Percentiles rank a stretch among this genome's conserved stretches.
phyloP scores from a whole-genome alignment of 805 yeast genomes.

The Wickerhamomyces mucosus region DNA sequence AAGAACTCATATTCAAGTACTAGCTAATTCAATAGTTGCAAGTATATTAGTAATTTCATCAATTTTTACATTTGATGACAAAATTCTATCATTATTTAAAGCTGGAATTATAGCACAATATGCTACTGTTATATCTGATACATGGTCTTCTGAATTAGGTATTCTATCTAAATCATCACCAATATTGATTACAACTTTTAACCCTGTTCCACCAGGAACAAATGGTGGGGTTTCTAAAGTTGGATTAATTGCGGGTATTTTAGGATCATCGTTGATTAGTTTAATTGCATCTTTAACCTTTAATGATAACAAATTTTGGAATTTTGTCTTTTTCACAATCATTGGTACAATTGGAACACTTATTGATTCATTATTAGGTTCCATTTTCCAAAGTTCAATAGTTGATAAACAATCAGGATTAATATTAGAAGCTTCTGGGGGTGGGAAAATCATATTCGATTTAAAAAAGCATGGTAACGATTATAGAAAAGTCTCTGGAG shows the following conservation, averaged over 20 bases:
- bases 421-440: constrained; percentile 23
- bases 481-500: constrained; percentile 28
- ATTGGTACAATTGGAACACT: constrained; percentile 30
- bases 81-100: constrained; percentile 9
- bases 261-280: constrained; percentile 28
- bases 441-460: constrained; percentile 21
- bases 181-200: constrained; percentile 29
- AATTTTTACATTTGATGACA: constrained; percentile 4
- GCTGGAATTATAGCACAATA: constrained; percentile 26
- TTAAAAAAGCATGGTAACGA: constrained; percentile 8
- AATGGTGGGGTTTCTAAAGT: constrained; percentile 33
- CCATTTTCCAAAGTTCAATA: constrained; percentile 28
- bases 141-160: constrained; percentile 40
- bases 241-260: constrained; percentile 27
- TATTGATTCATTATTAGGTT: constrained; percentile 33
- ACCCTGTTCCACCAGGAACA: constrained; percentile 35
- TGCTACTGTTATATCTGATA: constrained; percentile 35
- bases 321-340: constrained; percentile 20
- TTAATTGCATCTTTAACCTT: constrained; percentile 14
- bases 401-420: constrained; percentile 22
- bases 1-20: constrained; percentile 31
- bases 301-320: constrained; percentile 11
- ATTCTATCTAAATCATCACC: constrained; percentile 29
- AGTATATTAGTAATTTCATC: constrained; percentile 24
- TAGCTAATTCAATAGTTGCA: constrained; percentile 31